A percentile compares a stretch with the other conserved stretches of the same genome.
Conservation (phyloP, 805 yeast genomes). For the Jamesozyma hellenica region DNA sequence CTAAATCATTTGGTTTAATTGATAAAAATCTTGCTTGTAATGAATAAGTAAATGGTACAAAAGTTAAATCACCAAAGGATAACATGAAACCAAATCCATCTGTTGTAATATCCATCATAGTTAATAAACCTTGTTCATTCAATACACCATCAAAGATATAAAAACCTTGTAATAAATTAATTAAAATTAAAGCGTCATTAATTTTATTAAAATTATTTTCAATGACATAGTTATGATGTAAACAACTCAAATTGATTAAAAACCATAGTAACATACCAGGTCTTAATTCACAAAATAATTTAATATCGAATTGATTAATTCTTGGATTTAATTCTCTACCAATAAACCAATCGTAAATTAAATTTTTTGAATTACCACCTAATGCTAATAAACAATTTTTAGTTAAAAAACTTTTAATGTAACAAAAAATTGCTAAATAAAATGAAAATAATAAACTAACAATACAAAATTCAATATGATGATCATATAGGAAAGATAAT, state of each 20-base stretch:
- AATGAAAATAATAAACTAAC: slow-evolving; percentile 57
- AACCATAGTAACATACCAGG: slow-evolving; percentile 91
- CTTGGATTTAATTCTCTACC: slow-evolving; percentile 95
- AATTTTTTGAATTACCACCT: slow-evolving; percentile 76
- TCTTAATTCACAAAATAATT: slow-evolving; percentile 83
- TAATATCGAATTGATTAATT: slow-evolving; percentile 69
- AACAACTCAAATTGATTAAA: slow-evolving; percentile 62
- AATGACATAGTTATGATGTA: slow-evolving; percentile 65
- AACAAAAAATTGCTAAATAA: slow-evolving; percentile 53
- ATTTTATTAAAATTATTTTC: slow-evolving; percentile 38
- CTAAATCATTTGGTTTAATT: slow-evolving; percentile 41
- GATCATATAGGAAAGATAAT: slow-evolving; percentile 60
- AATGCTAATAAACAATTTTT: slow-evolving; percentile 65
- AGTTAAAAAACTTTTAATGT: slow-evolving; percentile 50
- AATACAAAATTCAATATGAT: slow-evolving; percentile 54
- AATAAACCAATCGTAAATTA: slow-evolving; percentile 86
- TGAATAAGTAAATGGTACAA: slow-evolving; percentile 87
- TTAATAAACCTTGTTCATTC: slow-evolving; percentile 78
- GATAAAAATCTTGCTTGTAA: slow-evolving; percentile 78
- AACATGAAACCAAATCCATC: slow-evolving; percentile 98
- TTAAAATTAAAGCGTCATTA: slow-evolving; percentile 61
- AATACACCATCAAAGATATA: slow-evolving; percentile 87
- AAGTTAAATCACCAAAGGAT: slow-evolving; percentile 83
- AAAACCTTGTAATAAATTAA: slow-evolving; percentile 60
- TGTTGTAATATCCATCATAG: slow-evolving; percentile 93